Evolutionary conservation across 768 basidiomycete genomes (phyloP).

Genomic region (Cantharellus anzutake): DNA sequence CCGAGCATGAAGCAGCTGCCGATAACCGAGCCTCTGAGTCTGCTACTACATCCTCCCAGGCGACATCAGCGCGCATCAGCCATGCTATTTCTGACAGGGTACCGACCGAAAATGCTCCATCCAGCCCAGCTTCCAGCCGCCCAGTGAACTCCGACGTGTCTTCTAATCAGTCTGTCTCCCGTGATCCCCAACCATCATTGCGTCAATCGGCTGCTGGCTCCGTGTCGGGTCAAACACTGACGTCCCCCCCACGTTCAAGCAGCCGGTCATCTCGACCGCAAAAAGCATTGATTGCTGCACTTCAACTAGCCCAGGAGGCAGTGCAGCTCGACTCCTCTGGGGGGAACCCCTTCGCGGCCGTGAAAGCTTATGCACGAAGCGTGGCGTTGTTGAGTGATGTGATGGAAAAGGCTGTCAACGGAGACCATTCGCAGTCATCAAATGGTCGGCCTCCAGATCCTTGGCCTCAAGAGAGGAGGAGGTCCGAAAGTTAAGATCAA

Average conservation of each 20-base stretch:
- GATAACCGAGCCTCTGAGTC: too few species aligned
- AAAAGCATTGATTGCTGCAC: constrained; percentile 6
- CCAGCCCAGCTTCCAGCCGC: too few species aligned
- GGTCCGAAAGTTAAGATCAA: constrained; percentile 66
- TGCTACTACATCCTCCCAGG: too few species aligned
- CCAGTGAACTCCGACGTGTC: too few species aligned
- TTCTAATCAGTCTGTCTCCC: too few species aligned
- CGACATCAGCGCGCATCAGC: too few species aligned
- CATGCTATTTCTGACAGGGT: too few species aligned
- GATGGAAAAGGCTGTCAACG: constrained; percentile 76
- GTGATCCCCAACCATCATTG: too few species aligned
- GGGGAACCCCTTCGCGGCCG: constrained; percentile 74
- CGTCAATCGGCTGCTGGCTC: too few species aligned
- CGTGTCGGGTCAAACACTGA: not conserved
- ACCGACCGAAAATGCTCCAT: too few species aligned
- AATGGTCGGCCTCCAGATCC: constrained; percentile 42
- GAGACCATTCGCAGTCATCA: constrained; percentile 44
- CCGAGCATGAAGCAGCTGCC: too few species aligned
- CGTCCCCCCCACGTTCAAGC: not conserved
- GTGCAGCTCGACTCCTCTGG: constrained; percentile 76
- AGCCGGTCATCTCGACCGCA: not conserved
- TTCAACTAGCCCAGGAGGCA: constrained; percentile 78
- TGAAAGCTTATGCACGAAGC: constrained; percentile 74
- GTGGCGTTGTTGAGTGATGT: constrained; percentile 78
- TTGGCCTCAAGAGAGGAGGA: constrained; percentile 86